Percentiles rank a stretch among this genome's conserved stretches.
These are phyloP conservation scores for Didymella exigua DNA, from an alignment of 2,329 filamentous ascomycete species.

Conservation along the genomic window DNA sequence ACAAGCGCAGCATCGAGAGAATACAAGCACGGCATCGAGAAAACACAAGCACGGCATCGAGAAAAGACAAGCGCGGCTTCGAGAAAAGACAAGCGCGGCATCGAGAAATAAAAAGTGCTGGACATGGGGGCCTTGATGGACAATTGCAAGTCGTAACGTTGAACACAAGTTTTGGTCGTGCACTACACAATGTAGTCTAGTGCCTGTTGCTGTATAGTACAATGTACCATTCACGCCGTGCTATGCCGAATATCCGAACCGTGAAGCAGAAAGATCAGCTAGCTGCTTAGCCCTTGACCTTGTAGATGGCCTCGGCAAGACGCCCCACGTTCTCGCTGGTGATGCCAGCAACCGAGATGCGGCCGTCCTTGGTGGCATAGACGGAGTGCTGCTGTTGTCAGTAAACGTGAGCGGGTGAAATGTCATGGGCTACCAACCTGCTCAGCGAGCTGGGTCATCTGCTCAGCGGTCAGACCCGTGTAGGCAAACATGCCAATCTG, in stretches of 20 bases:
- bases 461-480: conserved; percentile 86
- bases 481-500: conserved; percentile 99
- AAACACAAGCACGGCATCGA: too few relatives aligned
- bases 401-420: not conserved
- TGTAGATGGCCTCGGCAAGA: conserved; percentile 82
- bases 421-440: conserved; percentile 61
- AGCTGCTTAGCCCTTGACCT: conserved; percentile 68
- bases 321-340: conserved; percentile 78
- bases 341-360: conserved; percentile 85
- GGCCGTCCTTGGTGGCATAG: conserved; percentile 92
- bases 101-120: not conserved
- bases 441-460: conserved; percentile 90
- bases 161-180: conserved; percentile 10
- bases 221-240: conserved; percentile 28
- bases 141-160: not conserved
- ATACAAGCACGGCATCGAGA: too few relatives aligned
- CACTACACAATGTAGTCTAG: conserved; percentile 14
- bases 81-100: not conserved
- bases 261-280: conserved; percentile 8
- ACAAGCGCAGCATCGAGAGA: too few relatives aligned
- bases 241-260: conserved; percentile 21
- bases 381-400: conserved; percentile 72
- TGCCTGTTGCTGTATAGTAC: conserved; percentile 23
- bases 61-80: not conserved
- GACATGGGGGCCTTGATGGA: too few relatives aligned